These are phyloP conservation scores for Talaromyces trachyspermus DNA, from an alignment of 495 filamentous ascomycete genomes.

Conservation along the genomic window DNA sequence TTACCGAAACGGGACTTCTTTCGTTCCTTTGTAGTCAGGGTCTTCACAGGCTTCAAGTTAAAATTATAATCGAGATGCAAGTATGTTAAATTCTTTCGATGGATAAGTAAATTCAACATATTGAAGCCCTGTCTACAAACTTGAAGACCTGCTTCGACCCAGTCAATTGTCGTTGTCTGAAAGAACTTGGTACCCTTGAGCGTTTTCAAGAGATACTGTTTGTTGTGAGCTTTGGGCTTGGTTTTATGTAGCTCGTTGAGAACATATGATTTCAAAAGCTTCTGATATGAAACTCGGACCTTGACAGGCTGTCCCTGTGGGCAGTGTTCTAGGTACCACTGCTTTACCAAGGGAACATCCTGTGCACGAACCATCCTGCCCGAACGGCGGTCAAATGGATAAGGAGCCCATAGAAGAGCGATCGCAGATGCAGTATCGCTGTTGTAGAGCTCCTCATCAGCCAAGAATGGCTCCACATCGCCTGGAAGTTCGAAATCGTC, in stretches of 20 bases:
- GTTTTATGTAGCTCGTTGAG: slow-evolving; percentile 95
- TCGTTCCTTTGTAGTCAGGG: slow-evolving; percentile 95
- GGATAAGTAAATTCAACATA: slow-evolving; percentile 97
- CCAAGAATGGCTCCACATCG: slow-evolving; percentile 79
- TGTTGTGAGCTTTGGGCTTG: slow-evolving; percentile 88
- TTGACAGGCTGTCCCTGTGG: slow-evolving; percentile 92
- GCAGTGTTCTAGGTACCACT: slow-evolving; percentile 96
- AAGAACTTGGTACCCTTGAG: slow-evolving; percentile 98
- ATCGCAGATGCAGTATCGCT: slow-evolving; percentile 89
- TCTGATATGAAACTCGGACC: slow-evolving; percentile 98
- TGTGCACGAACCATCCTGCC: slow-evolving; percentile 96
- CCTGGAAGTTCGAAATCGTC: slow-evolving; percentile 82
- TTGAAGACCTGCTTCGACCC: slow-evolving; percentile 98
- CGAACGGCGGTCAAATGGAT: slow-evolving; percentile 92
- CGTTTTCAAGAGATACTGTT: slow-evolving; percentile 83
- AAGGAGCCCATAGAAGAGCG: slow-evolving; percentile 96
- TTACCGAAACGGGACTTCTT: slow-evolving; percentile 99
- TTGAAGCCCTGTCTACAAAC: slow-evolving; percentile 98
- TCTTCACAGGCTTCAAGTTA: slow-evolving; percentile 99
- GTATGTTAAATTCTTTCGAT: slow-evolving; percentile 97
- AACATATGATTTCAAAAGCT: slow-evolving; percentile 92
- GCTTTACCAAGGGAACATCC: slow-evolving; percentile 95
- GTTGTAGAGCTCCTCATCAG: slow-evolving; percentile 83
- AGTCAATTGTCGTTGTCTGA: slow-evolving; percentile 98
- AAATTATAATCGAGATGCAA: slow-evolving; percentile 99